Base-by-base conservation (phyloP, 2,329 filamentous ascomycete genomes). In the Blastomyces gilchristii region DNA sequence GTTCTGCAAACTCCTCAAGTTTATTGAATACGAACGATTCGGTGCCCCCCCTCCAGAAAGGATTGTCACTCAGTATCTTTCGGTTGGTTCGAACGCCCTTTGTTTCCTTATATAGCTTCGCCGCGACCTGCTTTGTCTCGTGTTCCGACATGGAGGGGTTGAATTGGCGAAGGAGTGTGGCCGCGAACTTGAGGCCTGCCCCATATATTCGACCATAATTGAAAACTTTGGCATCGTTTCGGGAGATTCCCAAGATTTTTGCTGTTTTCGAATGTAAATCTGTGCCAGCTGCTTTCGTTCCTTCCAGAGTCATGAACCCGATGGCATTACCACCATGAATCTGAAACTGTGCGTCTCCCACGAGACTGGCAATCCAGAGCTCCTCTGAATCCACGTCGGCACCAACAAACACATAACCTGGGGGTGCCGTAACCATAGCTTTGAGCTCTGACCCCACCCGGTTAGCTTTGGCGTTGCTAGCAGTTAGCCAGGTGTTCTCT, bases 201-300 rank as follows among this genome's bases (percentile, higher is more conserved):
- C 94, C 95, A 71, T 99, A 99, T 58, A 99, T 99, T 50, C 95
- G 90, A 8, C 95, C 95, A 70, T 99, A 99, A 74, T 99, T 99
- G 81, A 99, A 99, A 0, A 99, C 86, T 73, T 99, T 99, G 64
- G 94, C 94, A 71, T 97, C 87, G 70, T 97, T 97, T 65, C 94
- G 85, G 2, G 91, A 95, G 65, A 99, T 99, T 7, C 92, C 93
- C 1, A 99, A 77, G 63, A 99, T 99, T 6, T 83, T 82, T 0
- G 94, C 95, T 37, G 94, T 99, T 41, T 93, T 89, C 7, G 92
- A 97, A 76, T 99, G 93, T 63, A 97, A 78, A 74, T 99, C 93
- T 0, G 93, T 99, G 3, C 93, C 93, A 2, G 90, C 91, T 6
- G 91, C 87, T 76, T 99, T 97, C 59, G 91, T 94, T 16, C 94